Evolutionary conservation across 2,329 filamentous ascomycete genomes (phyloP), one percentile per base, ranked within the genome.

Genomic region (Helicocarpus griseus): DNA sequence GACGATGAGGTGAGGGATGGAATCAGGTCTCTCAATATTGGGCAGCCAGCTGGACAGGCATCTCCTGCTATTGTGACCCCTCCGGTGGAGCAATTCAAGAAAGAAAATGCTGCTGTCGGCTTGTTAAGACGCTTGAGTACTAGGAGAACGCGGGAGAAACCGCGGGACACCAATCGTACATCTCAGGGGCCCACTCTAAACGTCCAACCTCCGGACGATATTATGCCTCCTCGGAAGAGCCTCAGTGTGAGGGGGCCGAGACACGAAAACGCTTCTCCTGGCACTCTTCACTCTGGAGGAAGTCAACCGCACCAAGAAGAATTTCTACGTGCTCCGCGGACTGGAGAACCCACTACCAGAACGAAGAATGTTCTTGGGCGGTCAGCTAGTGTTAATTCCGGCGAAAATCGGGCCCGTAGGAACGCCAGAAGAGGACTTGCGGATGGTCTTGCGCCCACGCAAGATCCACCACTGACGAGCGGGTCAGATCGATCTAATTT

Each of bases 61-160:
- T 68, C 77, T 52, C 67, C 76, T 58, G 61, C 79, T 59, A 62
- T 79, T 26, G 66, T 77, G 39, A 77, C 83, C 24, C 76, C 81
- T 21, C 79, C 81, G 29, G 66, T 73, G 19, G 84, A 82, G 64
- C 78, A 77, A 8, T 75, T 74, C 47, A 90, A 87, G 72, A 95
- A 93, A 68, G 91, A 96, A 67, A 93, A 89, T 61, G 82, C 87
- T 4, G 89, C 90, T 33, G 86, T 83, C 24, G 88, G 90, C 26
- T 75, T 98, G 48, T 74, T 98, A 46, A 81, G 93, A 58, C 81
- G 93, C 35, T 90, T 98, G 66, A 97, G 91, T 72, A 97, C 93
- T 6, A 82, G 91, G 79, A 66, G 87, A 86, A 58, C 79, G 77
- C 58, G 80, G 80, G 69, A 78, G 77, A 65, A 69, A 69, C 63